Evolutionary conservation across 257 asterid species (phyloP), one percentile per base, ranked within the genome.

Genomic region (Knoxia roxburghii): DNA sequence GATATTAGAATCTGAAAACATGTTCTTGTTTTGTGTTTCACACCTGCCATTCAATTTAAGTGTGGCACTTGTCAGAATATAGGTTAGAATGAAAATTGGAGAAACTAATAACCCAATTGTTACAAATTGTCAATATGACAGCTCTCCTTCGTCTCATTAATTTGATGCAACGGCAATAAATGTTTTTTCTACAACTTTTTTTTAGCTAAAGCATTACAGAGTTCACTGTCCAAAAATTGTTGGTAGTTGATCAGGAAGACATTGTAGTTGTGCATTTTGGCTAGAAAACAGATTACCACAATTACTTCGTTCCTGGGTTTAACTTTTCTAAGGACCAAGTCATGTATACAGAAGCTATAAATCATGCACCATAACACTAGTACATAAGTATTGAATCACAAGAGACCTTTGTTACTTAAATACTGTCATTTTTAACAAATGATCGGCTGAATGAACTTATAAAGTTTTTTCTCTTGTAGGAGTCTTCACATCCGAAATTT

Each of bases 401-500:
- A 17, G 0, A 57, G 24, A 18, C 5, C 15, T 17, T 9, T 64
- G 56, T 29, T 30, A 6, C 12, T 43, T 2, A 64, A 9, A 1
- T 4, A 7, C 21, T 27, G 20, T n/a, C 8, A 4, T 6, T 11
- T 55, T 29, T 0, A 45, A 24, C 33, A 43, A 45, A 63, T 63
- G 24, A 63, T 63, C 52, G 58, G 43, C 13, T 50, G 65, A 70
- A 59, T 70, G 63, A 64, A 68, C 26, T 50, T 58, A 32, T 41
- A 67, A 72, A 67, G 39, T 70, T 68, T 53, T 68, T 73, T 56
- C 32, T 67, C 55, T 41, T 67, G 61, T 35, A 87, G 95, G 96
- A 49, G 67, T 51, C 68, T 90, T 90, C 77, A 88, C 96, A 27
- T 68, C 83, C 48, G 81, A 73, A 53, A 83, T 90, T 72, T 90